phyloP scores from a whole-genome alignment of 1,284 basidiomycete species.

The Sanghuangporus sanghuang region DNA sequence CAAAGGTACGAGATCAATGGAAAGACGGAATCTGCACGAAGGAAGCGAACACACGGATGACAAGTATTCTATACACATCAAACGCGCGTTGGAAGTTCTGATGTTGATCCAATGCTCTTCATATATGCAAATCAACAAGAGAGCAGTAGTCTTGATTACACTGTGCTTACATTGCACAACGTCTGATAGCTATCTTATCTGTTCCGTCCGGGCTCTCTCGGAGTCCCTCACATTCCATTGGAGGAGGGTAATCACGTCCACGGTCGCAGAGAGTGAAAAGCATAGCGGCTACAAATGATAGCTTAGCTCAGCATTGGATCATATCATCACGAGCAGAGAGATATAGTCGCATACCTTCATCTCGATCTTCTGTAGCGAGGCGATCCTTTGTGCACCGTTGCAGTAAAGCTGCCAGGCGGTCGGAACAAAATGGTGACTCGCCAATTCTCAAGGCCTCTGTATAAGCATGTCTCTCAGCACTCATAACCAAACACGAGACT shows the following conservation, averaged over 20 bases:
- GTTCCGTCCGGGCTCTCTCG: neutral
- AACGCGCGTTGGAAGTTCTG: conserved; percentile 11
- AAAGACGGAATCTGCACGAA: neutral
- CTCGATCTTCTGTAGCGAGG: neutral
- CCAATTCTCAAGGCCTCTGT: neutral
- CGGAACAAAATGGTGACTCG: neutral
- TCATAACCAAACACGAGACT: neutral
- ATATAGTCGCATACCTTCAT: neutral
- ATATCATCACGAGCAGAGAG: neutral
- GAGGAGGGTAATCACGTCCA: conserved; percentile 1
- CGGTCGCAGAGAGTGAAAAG: conserved; percentile 12
- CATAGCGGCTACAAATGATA: neutral
- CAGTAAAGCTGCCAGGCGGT: neutral
- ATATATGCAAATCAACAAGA: neutral
- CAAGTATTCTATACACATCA: conserved; percentile 9
- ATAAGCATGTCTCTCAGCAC: too few species aligned
- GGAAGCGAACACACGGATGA: conserved; percentile 1
- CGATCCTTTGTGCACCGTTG: conserved; percentile 8
- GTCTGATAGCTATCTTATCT: neutral
- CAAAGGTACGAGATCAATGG: neutral
- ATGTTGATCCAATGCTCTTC: conserved; percentile 11
- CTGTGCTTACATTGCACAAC: conserved; percentile 1
- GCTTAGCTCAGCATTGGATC: neutral
- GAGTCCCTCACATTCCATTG: conserved; percentile 13
- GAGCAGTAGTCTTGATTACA: neutral